These are phyloP conservation scores for Rubroboletus satanas DNA, from an alignment of 768 basidiomycete genomes.

Conservation along the genomic window DNA sequence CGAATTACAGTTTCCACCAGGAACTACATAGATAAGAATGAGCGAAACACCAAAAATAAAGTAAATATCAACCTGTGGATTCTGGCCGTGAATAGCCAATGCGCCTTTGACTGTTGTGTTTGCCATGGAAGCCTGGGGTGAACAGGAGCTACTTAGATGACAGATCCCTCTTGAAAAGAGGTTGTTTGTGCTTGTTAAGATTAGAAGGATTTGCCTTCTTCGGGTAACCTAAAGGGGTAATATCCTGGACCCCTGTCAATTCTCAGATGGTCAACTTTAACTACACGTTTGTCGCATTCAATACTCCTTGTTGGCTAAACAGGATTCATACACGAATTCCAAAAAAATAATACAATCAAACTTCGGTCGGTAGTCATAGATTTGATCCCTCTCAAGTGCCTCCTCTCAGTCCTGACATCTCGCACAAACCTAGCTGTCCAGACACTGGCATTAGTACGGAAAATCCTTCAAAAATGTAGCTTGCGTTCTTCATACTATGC, in stretches of 20 bases:
- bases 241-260: neutral
- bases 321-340: neutral
- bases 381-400: no score
- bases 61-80: conserved; percentile 73
- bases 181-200: conserved; percentile 26
- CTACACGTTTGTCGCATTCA: neutral
- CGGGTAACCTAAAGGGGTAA: conserved; percentile 6
- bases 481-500: neutral
- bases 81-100: conserved; percentile 89
- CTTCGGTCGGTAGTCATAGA: neutral
- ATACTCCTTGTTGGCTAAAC: neutral
- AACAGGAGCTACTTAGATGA: neutral
- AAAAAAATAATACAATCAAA: neutral
- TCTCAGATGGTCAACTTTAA: neutral
- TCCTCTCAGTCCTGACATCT: neutral
- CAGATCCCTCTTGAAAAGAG: neutral
- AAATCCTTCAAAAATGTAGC: neutral
- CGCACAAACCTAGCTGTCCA: neutral
- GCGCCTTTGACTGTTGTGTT: conserved; percentile 91
- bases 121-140: conserved; percentile 53
- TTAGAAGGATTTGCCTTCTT: conserved; percentile 27
- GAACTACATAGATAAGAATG: conserved; percentile 48
- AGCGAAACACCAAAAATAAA: neutral
- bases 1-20: conserved; percentile 96
- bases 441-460: neutral